Base-by-base conservation (phyloP, 139 green algal species). In the Tetraselmis chui region DNA sequence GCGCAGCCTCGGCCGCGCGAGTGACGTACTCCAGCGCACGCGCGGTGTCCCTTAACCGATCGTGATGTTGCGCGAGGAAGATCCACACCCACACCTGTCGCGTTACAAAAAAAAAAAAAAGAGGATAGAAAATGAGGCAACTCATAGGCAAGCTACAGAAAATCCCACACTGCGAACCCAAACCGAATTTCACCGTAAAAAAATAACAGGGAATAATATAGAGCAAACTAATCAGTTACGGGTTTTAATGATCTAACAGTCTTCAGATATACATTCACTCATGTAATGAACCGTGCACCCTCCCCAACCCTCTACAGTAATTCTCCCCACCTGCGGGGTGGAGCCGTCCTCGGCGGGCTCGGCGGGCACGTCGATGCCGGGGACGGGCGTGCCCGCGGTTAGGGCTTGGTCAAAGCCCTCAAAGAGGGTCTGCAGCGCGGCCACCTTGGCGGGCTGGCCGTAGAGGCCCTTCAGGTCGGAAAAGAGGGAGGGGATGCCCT, bases 401-500 rank as follows among this genome's bases (percentile, higher is more conserved):
- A 59, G 75, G 1, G 58, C 78, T 18, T 67, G 32, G 24, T 84
- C 79, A 23, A 88, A n/a, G 5, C 76, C 1, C 30, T 87, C 83
- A 59, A 91, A 85, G 28, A 89, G 74, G 25, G 23, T 22, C 76
- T 74, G 76, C 28, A 91, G 82, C 31, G 78, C 81, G 31, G 79
- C 85, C 30, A 86, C 87, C 83, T 94, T 93, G 30, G 28, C 84
- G 1, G 31, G 24, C 83, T 90, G 85, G 27, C 59, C 85, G 87
- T 98, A 97, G 27, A 99, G 85, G 22, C 92, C 88, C 81, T 91
- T 92, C 25, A 99, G 79, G 79, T 97, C 95, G 1, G 91, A 91
- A 87, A 98, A 99, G 30, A 99, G 89, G 23, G 91, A 97, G n/a
- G 97, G 97, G 32, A 99, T 90, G 58, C 97, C 97, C 30, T 93